Conservation (phyloP, 2,329 filamentous ascomycete species). For the Colletotrichum zoysiae region DNA sequence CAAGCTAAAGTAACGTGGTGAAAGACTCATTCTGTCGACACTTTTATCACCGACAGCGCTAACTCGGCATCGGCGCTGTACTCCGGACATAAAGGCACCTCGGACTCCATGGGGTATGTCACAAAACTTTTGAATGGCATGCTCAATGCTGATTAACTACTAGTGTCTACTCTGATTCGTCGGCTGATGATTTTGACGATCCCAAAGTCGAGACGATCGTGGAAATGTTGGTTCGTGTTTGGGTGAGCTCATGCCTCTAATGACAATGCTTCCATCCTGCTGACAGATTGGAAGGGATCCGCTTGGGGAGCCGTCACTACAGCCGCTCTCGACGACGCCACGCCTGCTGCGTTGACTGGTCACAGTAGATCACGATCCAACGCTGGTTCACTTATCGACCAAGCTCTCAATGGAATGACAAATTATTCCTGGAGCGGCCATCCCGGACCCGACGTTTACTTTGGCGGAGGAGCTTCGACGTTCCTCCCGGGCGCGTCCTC, state of each 20-base stretch:
- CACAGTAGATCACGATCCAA: slow-evolving; percentile 78
- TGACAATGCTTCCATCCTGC: not conserved
- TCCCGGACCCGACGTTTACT: slow-evolving; percentile 82
- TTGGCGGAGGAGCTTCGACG: slow-evolving; percentile 85
- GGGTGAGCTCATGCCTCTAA: slow-evolving; percentile 59
- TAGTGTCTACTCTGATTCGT: slow-evolving; percentile 82
- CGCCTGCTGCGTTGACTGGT: slow-evolving; percentile 79
- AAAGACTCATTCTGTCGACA: slow-evolving; percentile 83
- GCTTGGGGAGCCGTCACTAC: slow-evolving; percentile 79
- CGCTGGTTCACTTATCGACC: slow-evolving; percentile 80
- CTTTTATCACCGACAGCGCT: slow-evolving; percentile 87
- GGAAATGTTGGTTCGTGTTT: slow-evolving; percentile 81
- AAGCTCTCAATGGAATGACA: slow-evolving; percentile 79
- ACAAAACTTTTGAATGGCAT: not conserved
- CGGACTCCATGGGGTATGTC: slow-evolving; percentile 79
- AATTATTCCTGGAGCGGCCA: slow-evolving; percentile 87
- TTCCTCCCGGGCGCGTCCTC: slow-evolving; percentile 76
- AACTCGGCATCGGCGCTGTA: slow-evolving; percentile 87
- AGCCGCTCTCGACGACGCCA: slow-evolving; percentile 84
- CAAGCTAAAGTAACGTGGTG: not conserved
- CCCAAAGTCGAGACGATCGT: slow-evolving; percentile 89
- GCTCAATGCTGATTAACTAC: not conserved
- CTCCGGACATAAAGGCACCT: slow-evolving; percentile 84
- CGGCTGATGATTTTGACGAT: slow-evolving; percentile 79
- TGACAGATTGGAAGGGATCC: slow-evolving; percentile 54